Evolutionary conservation across 2,329 filamentous ascomycete species (phyloP), one percentile per base, ranked within the genome.

Genomic region (Escovopsis sp.): DNA sequence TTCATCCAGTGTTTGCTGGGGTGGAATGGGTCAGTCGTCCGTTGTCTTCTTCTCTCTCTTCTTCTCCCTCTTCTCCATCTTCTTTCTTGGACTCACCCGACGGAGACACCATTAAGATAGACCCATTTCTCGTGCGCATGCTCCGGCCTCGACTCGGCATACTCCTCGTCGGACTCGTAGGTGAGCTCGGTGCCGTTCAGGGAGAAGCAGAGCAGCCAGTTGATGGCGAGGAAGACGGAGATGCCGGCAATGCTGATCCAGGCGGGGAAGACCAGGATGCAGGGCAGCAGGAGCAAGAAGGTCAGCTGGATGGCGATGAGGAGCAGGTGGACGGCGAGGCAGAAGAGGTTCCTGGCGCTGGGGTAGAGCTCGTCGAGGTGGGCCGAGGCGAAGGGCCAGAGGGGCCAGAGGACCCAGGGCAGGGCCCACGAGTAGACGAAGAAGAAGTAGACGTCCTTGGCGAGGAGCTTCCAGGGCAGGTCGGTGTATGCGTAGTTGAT

Each of bases 91-190:
- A 63, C 70, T 45, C 60, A 78, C 74, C 71, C 73, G 32, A 70
- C 70, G 9, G 71, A 75, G 26, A 87, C 75, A 1, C 84, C 84
- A 53, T 88, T 88, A 41, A 88, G 59, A 55, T 83, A 88, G n/a
- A 88, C 68, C 84, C 84, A 89, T 52, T 79, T 72, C 60, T 88
- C 83, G 41, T 76, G 66, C 10, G 65, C 63, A 55, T 76, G 69
- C 48, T 73, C 66, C 0, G 66, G 64, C 15, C 59, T 57, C 2
- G 59, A 59, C 12, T 66, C 57, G 1, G 76, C 67, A 47, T 72
- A 76, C 42, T 71, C 62, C 3, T 68, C 62, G 36, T 74, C 67
- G 1, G 75, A 77, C 15, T 60, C 57, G 49, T 71, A 77, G 3
- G 65, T 63, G 40, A 66, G 60, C 4, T 60, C 55, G 6, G 50